Evolutionary conservation across 495 filamentous ascomycete species (phyloP), one percentile per base, ranked within the genome.

Genomic region (Evansstolkia leycettana): DNA sequence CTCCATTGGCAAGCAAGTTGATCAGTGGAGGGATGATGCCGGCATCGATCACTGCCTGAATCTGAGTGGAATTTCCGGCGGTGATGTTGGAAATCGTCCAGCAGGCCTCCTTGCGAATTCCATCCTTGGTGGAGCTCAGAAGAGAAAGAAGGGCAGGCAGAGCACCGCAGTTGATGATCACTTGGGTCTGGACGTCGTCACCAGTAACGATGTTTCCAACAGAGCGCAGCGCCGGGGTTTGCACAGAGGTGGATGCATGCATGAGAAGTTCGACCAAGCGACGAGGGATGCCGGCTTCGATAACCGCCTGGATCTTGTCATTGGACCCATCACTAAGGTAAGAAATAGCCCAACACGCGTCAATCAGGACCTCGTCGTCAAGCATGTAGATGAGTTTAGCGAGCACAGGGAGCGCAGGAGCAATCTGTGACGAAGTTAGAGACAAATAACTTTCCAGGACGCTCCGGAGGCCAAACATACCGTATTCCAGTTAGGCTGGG

Each of bases 11-110:
- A 24, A 99, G 73, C 7, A 99, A 72, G 57, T 95, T 88, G 57
- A 99, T 92, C 37, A 99, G 66, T 24, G 92, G 92, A 17, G 88
- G 85, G 42, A 99, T 87, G 52, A 99, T 94, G 55, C 88, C 84
- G 44, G 88, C 86, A 52, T 99, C 92, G 49, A 99, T 82, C 31
- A 99, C 92, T 13, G 89, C 68, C 60, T 96, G 92, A 51, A 99
- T 99, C 62, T 99, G 92, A 31, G 76, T 88, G 15, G 87, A 93
- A 68, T 96, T 99, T 16, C 92, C 92, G 35, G 92, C 92, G 12
- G 92, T 99, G 50, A 99, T 79, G 68, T 99, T 99, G 46, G 87
- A 94, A 46, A 99, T 99, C 18, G 92, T 99, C 92, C 92, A 99
- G 73, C 92, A 99, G 17, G 92, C 92, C 60, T 99, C 92, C 69